These are phyloP conservation scores for Globisporangium yorkense DNA, from an alignment of 352 stramenopile species.

Conservation along the genomic window DNA sequence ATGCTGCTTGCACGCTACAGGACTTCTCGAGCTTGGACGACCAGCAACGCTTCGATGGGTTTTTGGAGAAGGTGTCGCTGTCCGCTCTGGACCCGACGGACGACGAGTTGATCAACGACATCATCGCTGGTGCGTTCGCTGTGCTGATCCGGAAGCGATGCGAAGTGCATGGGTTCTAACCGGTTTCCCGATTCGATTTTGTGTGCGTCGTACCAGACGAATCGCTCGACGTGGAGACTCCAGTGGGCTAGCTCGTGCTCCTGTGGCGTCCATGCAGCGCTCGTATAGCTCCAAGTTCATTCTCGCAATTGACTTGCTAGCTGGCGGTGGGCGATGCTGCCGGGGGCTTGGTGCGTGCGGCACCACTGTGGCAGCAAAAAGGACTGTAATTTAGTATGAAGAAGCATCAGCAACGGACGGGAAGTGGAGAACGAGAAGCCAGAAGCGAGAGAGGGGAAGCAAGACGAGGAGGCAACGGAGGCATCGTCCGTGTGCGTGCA, in stretches of 20 bases:
- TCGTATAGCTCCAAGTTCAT: background rate
- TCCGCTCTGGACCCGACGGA: slow-evolving; percentile 57
- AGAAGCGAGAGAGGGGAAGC: background rate
- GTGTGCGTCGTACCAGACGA: slow-evolving; percentile 10
- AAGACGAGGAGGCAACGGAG: background rate
- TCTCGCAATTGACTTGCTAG: background rate
- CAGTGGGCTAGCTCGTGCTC: slow-evolving; percentile 5
- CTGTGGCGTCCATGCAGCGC: background rate
- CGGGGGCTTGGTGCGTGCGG: too few species aligned
- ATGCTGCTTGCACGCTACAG: slow-evolving; percentile 11
- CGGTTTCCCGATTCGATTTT: background rate
- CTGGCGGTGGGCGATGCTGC: too few species aligned
- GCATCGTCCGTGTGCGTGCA: too few species aligned
- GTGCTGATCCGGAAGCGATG: background rate
- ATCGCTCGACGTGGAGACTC: slow-evolving; percentile 15
- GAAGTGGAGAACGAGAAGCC: slow-evolving; percentile 1
- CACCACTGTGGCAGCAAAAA: too few species aligned
- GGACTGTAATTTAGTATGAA: slow-evolving; percentile 15
- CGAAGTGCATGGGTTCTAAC: background rate
- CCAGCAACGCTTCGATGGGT: slow-evolving; percentile 52
- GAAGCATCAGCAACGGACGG: background rate
- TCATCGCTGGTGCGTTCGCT: slow-evolving; percentile 11
- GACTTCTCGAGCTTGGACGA: slow-evolving; percentile 48
- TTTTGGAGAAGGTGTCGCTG: slow-evolving; percentile 57
- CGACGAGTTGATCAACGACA: slow-evolving; percentile 33